Base-by-base conservation (phyloP, 345 rosid species). In the Gossypium sturtianum region DNA sequence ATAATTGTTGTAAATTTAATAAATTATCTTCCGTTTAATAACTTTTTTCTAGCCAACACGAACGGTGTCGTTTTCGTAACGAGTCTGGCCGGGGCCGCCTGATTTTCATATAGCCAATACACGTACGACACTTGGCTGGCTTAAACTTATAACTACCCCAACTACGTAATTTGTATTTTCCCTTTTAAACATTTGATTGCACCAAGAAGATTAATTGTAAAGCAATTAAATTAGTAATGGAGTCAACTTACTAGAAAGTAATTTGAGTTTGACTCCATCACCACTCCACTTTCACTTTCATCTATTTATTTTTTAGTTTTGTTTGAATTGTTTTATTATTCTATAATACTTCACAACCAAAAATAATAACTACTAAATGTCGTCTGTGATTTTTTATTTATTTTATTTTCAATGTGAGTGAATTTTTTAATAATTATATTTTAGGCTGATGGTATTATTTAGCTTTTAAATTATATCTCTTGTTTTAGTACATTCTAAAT, bases 11-110 rank as follows among this genome's bases (percentile, higher is more conserved):
- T 20, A 34, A 34, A 5, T 34, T 34, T 34, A 34, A 34, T 34
- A 4, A 34, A 34, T 34, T 34, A 34, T 34, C 41, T 34, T 34
- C 41, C 41, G 7, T 34, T 34, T 1, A 34, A 34, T 34, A 34
- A 16, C 15, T 12, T 64, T 29, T 56, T 19, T 56, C 4, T 43
- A 19, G 3, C 81, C 70, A 76, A 74, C 67, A 7, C 5, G 1
- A 0, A 65, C 82, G 82, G 10, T 54, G 73, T 43, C 82, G 78
- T 75, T 79, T 64, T 12, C 1, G 0, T 34, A 34, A 34, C 1
- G 6, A 34, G 38, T 34, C 1, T 29, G 6, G 12, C 68, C 45
- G 19, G 23, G 48, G 7, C 49, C 51, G 43, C 49, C n/a, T 41
- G 25, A 2, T 63, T n/a, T 23, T 38, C 0, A 20, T 4, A 0